These are phyloP conservation scores for Boehmeria nivea DNA, from an alignment of 306 rosid species.

Conservation along the genomic window DNA sequence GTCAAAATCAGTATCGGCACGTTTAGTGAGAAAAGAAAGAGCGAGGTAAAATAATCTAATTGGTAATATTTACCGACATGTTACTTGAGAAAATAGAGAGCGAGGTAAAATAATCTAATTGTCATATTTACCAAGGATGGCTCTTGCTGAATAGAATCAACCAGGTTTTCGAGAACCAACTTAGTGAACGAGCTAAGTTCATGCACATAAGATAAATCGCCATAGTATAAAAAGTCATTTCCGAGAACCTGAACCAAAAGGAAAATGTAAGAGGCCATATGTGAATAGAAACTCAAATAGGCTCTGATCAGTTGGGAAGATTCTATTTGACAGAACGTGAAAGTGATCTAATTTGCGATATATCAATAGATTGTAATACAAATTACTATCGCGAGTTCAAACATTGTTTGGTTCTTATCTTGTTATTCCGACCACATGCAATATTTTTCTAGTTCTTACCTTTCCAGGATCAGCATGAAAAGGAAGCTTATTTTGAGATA, in stretches of 20 bases:
- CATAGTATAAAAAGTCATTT: constrained; percentile 53
- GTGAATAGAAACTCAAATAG: constrained; percentile 7
- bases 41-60: too few relatives aligned
- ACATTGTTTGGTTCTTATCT: too few relatives aligned
- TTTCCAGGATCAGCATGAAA: constrained; percentile 47
- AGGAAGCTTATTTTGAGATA: constrained; percentile 70
- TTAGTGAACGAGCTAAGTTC: constrained; percentile 70
- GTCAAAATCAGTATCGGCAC: constrained; percentile 25
- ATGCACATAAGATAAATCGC: constrained; percentile 48
- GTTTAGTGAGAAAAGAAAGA: too few relatives aligned
- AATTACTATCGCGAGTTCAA: too few relatives aligned
- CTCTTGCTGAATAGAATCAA: constrained; percentile 60
- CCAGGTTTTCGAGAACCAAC: constrained; percentile 56
- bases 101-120: too few relatives aligned
- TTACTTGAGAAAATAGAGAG: too few relatives aligned
- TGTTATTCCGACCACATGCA: too few relatives aligned
- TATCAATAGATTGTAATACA: too few relatives aligned
- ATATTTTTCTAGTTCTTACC: too few relatives aligned
- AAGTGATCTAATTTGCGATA: too few relatives aligned
- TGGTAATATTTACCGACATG: constrained; percentile 45
- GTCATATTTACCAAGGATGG: constrained; percentile 51
- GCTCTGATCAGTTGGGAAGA: not conserved
- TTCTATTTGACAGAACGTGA: not conserved
- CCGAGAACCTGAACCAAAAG: constrained; percentile 54
- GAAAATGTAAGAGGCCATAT: constrained; percentile 17